Conservation (phyloP, 495 filamentous ascomycete genomes). For the Lasiosphaeris hirsuta region DNA sequence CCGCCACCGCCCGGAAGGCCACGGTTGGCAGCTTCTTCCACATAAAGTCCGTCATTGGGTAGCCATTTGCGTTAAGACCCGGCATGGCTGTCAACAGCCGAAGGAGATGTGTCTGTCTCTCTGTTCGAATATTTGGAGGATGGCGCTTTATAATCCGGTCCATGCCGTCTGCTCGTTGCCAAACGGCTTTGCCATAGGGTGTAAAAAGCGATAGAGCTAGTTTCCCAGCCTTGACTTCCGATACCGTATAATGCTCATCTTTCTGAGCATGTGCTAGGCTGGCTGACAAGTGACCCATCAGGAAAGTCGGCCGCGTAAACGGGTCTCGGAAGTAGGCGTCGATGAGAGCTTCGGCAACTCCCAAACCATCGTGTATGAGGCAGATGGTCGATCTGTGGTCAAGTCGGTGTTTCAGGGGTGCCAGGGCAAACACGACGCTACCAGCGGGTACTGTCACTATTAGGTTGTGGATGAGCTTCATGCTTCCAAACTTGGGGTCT, state of each 20-base stretch:
- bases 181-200: not conserved
- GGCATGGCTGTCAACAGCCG: constrained; percentile 27
- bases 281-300: constrained; percentile 70
- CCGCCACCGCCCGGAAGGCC: constrained; percentile 68
- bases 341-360: constrained; percentile 71
- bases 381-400: constrained; percentile 68
- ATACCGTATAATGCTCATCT: constrained; percentile 52
- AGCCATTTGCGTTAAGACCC: constrained; percentile 26
- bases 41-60: constrained; percentile 28
- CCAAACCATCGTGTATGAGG: constrained; percentile 82
- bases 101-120: constrained; percentile 28
- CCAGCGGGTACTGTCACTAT: constrained; percentile 66
- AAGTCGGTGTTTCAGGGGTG: constrained; percentile 60
- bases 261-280: constrained; percentile 41
- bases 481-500: constrained; percentile 35
- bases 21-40: constrained; percentile 65
- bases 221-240: constrained; percentile 52
- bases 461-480: constrained; percentile 63
- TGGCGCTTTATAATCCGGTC: constrained; percentile 15
- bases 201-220: constrained; percentile 25
- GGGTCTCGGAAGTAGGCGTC: constrained; percentile 63
- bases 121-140: constrained; percentile 21
- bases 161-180: not conserved
- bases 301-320: constrained; percentile 63
- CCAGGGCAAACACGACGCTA: constrained; percentile 54